These are phyloP conservation scores for Alternaria postmessia DNA, from an alignment of 2,329 filamentous ascomycete genomes.

Conservation along the genomic window DNA sequence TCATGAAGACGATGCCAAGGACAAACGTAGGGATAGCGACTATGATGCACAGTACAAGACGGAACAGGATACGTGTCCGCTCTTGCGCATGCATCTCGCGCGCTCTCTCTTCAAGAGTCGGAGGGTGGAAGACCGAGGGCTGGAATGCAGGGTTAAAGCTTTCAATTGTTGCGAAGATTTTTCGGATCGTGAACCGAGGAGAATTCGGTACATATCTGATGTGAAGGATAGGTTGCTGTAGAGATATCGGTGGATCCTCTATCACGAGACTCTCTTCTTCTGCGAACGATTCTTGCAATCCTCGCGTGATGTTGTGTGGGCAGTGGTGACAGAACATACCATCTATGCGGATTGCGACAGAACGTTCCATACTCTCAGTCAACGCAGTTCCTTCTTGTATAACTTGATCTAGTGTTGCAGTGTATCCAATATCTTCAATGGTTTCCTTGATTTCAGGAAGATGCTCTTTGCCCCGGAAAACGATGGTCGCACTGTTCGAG, in stretches of 20 bases:
- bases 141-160: slow-evolving; percentile 71
- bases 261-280: slow-evolving; percentile 58
- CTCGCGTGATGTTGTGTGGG: slow-evolving; percentile 60
- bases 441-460: slow-evolving; percentile 56
- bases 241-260: slow-evolving; percentile 62
- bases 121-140: slow-evolving; percentile 78
- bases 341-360: slow-evolving; percentile 47
- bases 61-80: slow-evolving; percentile 70
- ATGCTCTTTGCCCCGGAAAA: slow-evolving; percentile 59
- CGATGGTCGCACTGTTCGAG: slow-evolving; percentile 59
- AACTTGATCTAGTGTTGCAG: slow-evolving; percentile 50
- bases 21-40: slow-evolving; percentile 83
- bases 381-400: slow-evolving; percentile 10
- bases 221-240: slow-evolving; percentile 70
- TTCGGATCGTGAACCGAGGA: slow-evolving; percentile 76
- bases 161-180: slow-evolving; percentile 73
- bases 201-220: slow-evolving; percentile 74
- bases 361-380: slow-evolving; percentile 30
- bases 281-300: slow-evolving; percentile 61
- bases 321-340: slow-evolving; percentile 60
- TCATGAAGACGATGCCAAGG: slow-evolving; percentile 92
- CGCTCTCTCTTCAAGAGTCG: slow-evolving; percentile 83
- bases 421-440: slow-evolving; percentile 59
- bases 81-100: slow-evolving; percentile 75
- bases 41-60: slow-evolving; percentile 73